Evolutionary conservation across 805 yeast genomes (phyloP).

Genomic region (Cyberlindnera subsufficiens): DNA sequence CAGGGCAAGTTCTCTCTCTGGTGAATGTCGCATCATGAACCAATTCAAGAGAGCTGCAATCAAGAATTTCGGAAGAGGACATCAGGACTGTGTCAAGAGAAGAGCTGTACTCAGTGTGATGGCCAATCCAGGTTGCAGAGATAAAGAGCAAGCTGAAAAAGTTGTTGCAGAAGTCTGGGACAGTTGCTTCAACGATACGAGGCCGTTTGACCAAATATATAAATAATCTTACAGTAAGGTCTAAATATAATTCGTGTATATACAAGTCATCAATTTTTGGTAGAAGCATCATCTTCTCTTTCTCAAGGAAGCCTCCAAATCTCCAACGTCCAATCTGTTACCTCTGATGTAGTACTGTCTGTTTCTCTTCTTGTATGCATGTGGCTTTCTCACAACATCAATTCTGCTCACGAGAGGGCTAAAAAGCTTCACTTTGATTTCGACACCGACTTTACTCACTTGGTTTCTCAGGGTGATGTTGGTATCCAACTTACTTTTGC

Average conservation of each 20-base stretch:
- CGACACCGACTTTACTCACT: conserved; percentile 79
- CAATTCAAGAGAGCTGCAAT: conserved; percentile 52
- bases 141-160: conserved; percentile 64
- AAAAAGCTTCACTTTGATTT: conserved; percentile 71
- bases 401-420: conserved; percentile 73
- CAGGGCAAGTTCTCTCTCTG: conserved; percentile 86
- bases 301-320: conserved; percentile 44
- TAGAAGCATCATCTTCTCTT: conserved; percentile 13
- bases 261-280: neutral
- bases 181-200: conserved; percentile 87
- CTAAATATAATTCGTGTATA: neutral
- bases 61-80: conserved; percentile 64
- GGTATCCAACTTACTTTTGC: conserved; percentile 66
- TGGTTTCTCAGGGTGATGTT: conserved; percentile 80
- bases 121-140: conserved; percentile 80
- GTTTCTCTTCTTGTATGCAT: conserved; percentile 66
- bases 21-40: conserved; percentile 89
- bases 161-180: conserved; percentile 87
- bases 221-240: conserved; percentile 6
- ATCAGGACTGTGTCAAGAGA: conserved; percentile 85
- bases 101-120: conserved; percentile 80
- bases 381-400: conserved; percentile 73
- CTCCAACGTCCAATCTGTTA: conserved; percentile 70
- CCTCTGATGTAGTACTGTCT: conserved; percentile 89
- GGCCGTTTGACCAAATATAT: conserved; percentile 95